These are phyloP conservation scores for Periconia macrospinosa DNA, from an alignment of 2,329 filamentous ascomycete genomes.

Conservation along the genomic window DNA sequence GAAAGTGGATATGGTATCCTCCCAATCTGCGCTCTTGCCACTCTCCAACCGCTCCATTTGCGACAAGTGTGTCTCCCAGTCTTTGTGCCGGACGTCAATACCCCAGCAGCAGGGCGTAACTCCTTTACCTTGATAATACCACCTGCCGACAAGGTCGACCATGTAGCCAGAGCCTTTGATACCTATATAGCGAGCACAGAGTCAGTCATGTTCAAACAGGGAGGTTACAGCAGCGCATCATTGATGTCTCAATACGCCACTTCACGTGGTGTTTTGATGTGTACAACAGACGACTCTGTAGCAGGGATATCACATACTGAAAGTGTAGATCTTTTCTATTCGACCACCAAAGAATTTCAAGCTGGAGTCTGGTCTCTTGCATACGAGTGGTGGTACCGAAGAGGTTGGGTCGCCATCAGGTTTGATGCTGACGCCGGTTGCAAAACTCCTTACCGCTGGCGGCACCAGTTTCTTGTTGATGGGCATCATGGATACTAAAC, in stretches of 20 bases:
- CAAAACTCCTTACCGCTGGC: conserved; percentile 26
- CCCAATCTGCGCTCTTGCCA: conserved; percentile 26
- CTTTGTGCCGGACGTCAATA: conserved; percentile 29
- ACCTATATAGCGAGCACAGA: too few relatives aligned
- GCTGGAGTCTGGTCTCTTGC: conserved; percentile 18
- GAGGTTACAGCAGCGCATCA: too few relatives aligned
- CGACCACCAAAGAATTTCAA: conserved; percentile 18
- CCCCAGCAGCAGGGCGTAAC: conserved; percentile 29
- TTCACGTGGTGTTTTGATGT: too few relatives aligned
- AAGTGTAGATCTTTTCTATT: conserved; percentile 33
- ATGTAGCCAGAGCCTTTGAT: conserved; percentile 30
- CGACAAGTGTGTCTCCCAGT: conserved; percentile 32
- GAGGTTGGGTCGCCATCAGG: conserved; percentile 14
- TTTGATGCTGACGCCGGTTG: conserved; percentile 20
- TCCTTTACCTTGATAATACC: conserved; percentile 21
- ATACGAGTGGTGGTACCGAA: conserved; percentile 20
- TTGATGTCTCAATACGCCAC: too few relatives aligned
- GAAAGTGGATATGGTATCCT: conserved; percentile 24
- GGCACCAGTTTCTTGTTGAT: conserved; percentile 19
- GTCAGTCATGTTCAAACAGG: too few relatives aligned
- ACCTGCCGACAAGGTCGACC: conserved; percentile 28
- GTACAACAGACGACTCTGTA: conserved; percentile 16
- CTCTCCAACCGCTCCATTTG: conserved; percentile 27
- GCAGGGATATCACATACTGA: conserved; percentile 27
- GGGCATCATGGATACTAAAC: conserved; percentile 26